Evolutionary conservation across 192 early-diverging fungal genomes (phyloP), one percentile per base, ranked within the genome.

Genomic region (Chytriomyces confervae): DNA sequence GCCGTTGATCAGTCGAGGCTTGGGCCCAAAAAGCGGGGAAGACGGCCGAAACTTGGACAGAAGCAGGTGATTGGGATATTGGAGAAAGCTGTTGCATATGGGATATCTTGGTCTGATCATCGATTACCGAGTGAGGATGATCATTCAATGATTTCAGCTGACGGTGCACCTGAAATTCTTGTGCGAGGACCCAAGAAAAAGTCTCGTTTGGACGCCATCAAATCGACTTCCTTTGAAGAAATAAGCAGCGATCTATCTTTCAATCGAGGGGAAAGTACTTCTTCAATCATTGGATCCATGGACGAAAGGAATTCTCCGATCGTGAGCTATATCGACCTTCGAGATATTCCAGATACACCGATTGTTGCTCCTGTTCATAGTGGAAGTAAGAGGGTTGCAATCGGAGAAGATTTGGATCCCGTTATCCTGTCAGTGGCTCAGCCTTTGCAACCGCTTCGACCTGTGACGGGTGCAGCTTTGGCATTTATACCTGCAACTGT

Each of bases 401-500:
- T 74, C n/a, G 72, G 72, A 6, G 72, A 74, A 18, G 72, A 74
- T 63, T 74, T 74, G 61, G 72, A 74, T 61, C 61, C 72, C 16
- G 51, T 44, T 27, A 13, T 48, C n/a, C 48, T 74, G 60, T 3
- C 72, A 13, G 72, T 74, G 8, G 72, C 72, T 16, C 61, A 63
- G 44, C 61, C 72, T 24, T 62, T 74, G 72, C 24, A 16, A 27
- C 24, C 18, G 61, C 48, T 74, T 18, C 44, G 9, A 49, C 43
- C 27, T 9, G 61, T 74, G 23, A 13, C 10, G 18, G 72, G 44
- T 9, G n/a, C 61, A 9, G 72, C 72, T 18, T 45, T 74, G 72
- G 61, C n/a, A 11, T 18, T 74, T 8, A 74, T 74, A 62, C 72
- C 72, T 8, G 69, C 36, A 36, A 51, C 27, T 57, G 53, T 13